phyloP scores from a whole-genome alignment of 73 alveolate genomes.

The Paramecium octaurelia region DNA sequence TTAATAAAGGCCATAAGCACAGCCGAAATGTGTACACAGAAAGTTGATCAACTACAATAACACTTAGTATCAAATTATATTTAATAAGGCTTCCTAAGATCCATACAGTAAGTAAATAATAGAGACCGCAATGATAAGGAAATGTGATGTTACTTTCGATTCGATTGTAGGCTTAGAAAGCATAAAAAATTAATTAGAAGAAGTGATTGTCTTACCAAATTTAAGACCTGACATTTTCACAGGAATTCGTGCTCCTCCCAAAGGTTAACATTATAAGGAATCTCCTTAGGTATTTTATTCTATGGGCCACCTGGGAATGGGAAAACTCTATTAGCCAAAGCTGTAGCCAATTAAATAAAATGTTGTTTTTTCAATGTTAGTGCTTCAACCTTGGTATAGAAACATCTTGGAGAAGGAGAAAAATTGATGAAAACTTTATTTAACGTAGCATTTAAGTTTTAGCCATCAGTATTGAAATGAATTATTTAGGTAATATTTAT shows the following conservation, averaged over 20 bases:
- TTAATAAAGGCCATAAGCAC: background rate
- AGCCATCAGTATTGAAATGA: constrained; percentile 94
- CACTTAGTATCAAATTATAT: background rate
- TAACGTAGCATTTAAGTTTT: constrained; percentile 90
- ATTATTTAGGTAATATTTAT: constrained; percentile 87
- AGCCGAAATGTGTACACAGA: background rate
- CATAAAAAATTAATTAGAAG: constrained; percentile 93
- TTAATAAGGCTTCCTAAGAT: background rate
- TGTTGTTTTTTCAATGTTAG: constrained; percentile 90
- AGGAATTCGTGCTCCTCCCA: constrained; percentile 98
- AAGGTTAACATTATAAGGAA: constrained; percentile 62
- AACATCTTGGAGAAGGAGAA: constrained; percentile 99
- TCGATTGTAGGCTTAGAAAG: constrained; percentile 96
- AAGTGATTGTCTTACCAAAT: constrained; percentile 95
- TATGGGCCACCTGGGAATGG: constrained; percentile 99
- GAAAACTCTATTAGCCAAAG: constrained; percentile 96
- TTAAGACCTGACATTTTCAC: constrained; percentile 96
- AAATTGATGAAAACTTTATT: constrained; percentile 91
- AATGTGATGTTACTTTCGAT: constrained; percentile 84
- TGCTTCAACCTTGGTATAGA: constrained; percentile 87
- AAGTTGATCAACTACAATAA: background rate
- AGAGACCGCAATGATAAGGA: constrained; percentile 42
- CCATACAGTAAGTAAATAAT: background rate
- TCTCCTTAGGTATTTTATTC: constrained; percentile 79
- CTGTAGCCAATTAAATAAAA: constrained; percentile 84